phyloP scores from a whole-genome alignment of 2,329 filamentous ascomycete genomes.

The Aspergillus sp. region DNA sequence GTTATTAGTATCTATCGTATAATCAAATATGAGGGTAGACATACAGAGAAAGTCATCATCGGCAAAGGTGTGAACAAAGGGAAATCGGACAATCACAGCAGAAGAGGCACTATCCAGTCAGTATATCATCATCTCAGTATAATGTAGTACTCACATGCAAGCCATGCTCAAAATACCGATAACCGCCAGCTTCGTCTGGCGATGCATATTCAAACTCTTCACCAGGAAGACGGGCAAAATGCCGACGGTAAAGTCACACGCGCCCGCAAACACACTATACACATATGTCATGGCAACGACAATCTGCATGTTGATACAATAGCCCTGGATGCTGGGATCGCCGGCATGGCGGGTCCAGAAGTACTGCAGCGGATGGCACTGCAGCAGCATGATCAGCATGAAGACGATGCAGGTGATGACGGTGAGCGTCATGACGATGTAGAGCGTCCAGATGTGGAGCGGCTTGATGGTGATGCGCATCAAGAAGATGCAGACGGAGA shows the following conservation, averaged over 20 bases:
- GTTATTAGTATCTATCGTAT: background rate
- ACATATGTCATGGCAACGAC: slow-evolving; percentile 30
- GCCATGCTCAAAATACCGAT: slow-evolving; percentile 53
- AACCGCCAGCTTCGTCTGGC: slow-evolving; percentile 48
- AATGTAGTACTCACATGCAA: slow-evolving; percentile 37
- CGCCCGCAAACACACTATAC: slow-evolving; percentile 26
- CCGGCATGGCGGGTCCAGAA: slow-evolving; percentile 42
- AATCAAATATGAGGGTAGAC: slow-evolving; percentile 1
- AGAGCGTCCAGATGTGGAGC: slow-evolving; percentile 45
- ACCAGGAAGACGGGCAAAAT: slow-evolving; percentile 53
- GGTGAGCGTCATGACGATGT: slow-evolving; percentile 40
- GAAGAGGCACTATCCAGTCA: slow-evolving; percentile 43
- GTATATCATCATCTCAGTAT: background rate
- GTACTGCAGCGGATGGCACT: slow-evolving; percentile 47
- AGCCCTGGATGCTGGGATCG: slow-evolving; percentile 26
- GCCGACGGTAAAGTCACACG: slow-evolving; percentile 49
- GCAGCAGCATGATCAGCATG: slow-evolving; percentile 50
- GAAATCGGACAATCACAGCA: slow-evolving; percentile 42
- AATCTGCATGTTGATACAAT: slow-evolving; percentile 38
- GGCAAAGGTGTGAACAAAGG: slow-evolving; percentile 34
- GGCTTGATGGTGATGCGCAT: slow-evolving; percentile 46
- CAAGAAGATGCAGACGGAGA: slow-evolving; percentile 50
- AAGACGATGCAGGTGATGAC: slow-evolving; percentile 44
- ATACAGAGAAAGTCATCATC: slow-evolving; percentile 33
- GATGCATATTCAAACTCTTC: slow-evolving; percentile 52